phyloP scores from a whole-genome alignment of 176 grass and related monocot genomes.

The barley (Hordeum vulgare) region DNA sequence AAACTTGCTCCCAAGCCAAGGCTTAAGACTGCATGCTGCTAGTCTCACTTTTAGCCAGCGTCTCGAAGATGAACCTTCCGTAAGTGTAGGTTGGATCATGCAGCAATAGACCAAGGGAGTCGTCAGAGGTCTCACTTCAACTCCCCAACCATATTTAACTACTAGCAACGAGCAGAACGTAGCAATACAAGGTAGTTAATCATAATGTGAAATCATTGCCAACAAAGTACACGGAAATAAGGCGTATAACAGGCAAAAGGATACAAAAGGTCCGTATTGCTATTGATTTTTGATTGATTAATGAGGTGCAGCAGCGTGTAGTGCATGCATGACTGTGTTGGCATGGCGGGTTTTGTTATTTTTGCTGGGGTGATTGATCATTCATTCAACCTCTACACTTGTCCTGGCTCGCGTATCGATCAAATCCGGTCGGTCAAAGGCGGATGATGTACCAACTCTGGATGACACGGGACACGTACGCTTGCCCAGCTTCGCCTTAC shows the following conservation, averaged over 20 bases:
- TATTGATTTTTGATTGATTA: neutral
- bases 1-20: slow-evolving; percentile 2
- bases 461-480: neutral
- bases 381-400: neutral
- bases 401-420: neutral
- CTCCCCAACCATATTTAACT: neutral
- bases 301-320: neutral
- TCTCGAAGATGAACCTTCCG: neutral
- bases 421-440: neutral
- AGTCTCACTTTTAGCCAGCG: neutral
- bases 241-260: neutral
- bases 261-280: neutral
- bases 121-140: neutral
- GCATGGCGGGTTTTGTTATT: neutral
- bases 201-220: neutral
- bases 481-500: neutral
- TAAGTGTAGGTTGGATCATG: neutral
- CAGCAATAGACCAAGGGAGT: neutral
- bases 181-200: neutral
- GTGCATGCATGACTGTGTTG: neutral
- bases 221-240: neutral
- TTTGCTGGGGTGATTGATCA: neutral
- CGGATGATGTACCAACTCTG: neutral
- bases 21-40: neutral
- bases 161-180: neutral